A percentile compares a stretch with the other conserved stretches of the same genome.
These are phyloP conservation scores for Phytophthora constricta DNA, from an alignment of 352 stramenopile species.

Conservation along the genomic window DNA sequence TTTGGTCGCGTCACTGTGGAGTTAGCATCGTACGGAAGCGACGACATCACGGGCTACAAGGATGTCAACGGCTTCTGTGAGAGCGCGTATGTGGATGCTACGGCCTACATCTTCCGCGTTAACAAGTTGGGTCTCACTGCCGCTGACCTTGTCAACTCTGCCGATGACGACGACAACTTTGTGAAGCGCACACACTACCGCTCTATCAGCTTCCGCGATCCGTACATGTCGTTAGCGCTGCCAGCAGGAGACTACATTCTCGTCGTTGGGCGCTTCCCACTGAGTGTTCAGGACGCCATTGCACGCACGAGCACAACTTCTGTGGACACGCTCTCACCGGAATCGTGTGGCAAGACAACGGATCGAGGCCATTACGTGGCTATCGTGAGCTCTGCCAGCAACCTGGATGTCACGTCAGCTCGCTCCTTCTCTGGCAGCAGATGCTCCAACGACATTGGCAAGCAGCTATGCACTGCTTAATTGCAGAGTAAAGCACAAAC, in stretches of 20 bases:
- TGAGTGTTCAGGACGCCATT: conserved; percentile 65
- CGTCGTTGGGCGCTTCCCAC: conserved; percentile 68
- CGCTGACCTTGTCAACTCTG: conserved; percentile 55
- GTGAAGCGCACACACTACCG: conserved; percentile 48
- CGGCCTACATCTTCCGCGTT: conserved; percentile 62
- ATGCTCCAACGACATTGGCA: conserved; percentile 38
- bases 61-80: conserved; percentile 73
- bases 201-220: conserved; percentile 76
- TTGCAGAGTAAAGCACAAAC: neutral
- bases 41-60: conserved; percentile 42
- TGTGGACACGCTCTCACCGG: conserved; percentile 50
- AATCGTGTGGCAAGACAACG: conserved; percentile 51
- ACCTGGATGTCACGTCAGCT: conserved; percentile 46
- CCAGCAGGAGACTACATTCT: conserved; percentile 60
- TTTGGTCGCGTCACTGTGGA: conserved; percentile 71
- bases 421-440: conserved; percentile 50
- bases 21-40: conserved; percentile 59
- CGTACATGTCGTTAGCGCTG: conserved; percentile 69
- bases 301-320: conserved; percentile 37
- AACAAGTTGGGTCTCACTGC: conserved; percentile 40
- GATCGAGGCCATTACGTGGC: conserved; percentile 62
- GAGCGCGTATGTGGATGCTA: conserved; percentile 71
- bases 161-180: conserved; percentile 74
- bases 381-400: conserved; percentile 46
- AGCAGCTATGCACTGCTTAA: conserved; percentile 30